Conservation (phyloP, 257 asterid genomes). For the Salvia rosmarinus region DNA sequence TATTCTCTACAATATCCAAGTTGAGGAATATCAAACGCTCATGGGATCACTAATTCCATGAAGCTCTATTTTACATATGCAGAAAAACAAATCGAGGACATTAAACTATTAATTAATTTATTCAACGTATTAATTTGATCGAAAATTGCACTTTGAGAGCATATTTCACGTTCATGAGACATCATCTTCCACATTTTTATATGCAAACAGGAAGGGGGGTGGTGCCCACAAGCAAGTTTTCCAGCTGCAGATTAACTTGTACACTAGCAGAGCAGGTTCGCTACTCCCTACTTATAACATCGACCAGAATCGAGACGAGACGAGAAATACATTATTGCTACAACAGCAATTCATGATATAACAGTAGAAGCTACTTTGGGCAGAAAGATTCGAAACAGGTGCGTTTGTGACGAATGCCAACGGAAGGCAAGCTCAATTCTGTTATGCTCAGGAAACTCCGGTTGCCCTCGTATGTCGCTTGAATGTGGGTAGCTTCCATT, state of each 20-base stretch:
- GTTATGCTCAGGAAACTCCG: neutral
- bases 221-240: neutral
- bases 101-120: too few species aligned
- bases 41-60: too few species aligned
- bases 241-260: neutral
- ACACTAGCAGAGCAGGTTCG: neutral
- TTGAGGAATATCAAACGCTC: too few species aligned
- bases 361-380: neutral
- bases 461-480: neutral
- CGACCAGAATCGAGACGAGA: neutral
- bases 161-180: too few species aligned
- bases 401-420: neutral
- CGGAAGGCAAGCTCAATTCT: neutral
- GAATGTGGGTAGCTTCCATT: constrained; percentile 10
- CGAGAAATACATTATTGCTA: neutral
- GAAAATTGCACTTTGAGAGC: too few species aligned
- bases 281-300: neutral
- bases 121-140: too few species aligned
- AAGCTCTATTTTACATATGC: too few species aligned
- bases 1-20: too few species aligned
- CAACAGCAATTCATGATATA: constrained; percentile 23
- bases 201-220: neutral
- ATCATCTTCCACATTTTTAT: too few species aligned
- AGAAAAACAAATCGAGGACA: too few species aligned
- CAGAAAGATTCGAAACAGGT: neutral